Evolutionary conservation across 306 rosid species (phyloP).

Genomic region (Oxytropis ochrocephala): DNA sequence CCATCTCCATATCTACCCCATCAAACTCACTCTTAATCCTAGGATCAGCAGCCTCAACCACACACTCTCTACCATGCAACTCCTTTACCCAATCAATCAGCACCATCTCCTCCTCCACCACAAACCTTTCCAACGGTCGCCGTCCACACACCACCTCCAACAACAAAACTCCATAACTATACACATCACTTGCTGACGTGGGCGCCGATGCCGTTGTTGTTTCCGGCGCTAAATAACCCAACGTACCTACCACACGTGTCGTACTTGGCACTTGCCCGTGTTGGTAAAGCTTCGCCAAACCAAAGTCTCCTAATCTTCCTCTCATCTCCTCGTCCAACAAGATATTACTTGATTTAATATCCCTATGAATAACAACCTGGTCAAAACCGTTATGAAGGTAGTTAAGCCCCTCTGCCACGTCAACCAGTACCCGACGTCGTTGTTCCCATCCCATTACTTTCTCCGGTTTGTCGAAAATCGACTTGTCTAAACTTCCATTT

Average conservation of each 20-base stretch:
- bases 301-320: conserved; percentile 82
- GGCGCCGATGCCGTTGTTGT: conserved; percentile 8
- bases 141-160: conserved; percentile 86
- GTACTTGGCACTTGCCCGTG: conserved; percentile 74
- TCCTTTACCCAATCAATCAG: conserved; percentile 76
- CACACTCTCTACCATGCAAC: conserved; percentile 38
- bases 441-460: conserved; percentile 45
- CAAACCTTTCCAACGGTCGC: conserved; percentile 51
- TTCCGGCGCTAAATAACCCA: conserved; percentile 80
- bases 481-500: conserved; percentile 70
- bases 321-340: conserved; percentile 70
- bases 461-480: conserved; percentile 58
- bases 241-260: conserved; percentile 67
- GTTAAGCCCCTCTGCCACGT: conserved; percentile 80
- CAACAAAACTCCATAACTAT: conserved; percentile 79
- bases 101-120: conserved; percentile 58
- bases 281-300: conserved; percentile 71
- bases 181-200: conserved; percentile 56
- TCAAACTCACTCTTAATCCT: conserved; percentile 42
- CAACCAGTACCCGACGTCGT: conserved; percentile 59
- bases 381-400: conserved; percentile 94
- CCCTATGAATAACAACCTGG: conserved; percentile 80
- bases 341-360: conserved; percentile 75
- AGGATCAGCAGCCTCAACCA: conserved; percentile 46
- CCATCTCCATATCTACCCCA: conserved; percentile 51